Evolutionary conservation across 495 filamentous ascomycete genomes (phyloP), one percentile per base, ranked within the genome.

Genomic region (Xylaria venustula): DNA sequence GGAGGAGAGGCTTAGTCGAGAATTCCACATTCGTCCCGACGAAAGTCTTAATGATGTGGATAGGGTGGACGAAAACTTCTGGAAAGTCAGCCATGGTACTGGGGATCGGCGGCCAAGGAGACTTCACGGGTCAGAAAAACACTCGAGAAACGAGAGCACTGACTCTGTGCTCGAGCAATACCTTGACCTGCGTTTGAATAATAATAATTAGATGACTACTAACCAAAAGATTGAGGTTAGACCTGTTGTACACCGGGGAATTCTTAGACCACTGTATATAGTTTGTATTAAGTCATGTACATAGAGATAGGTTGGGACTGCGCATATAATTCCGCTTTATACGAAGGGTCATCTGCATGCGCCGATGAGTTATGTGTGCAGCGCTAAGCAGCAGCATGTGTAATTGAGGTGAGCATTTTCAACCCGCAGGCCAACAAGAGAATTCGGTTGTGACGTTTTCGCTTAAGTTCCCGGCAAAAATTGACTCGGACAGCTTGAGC

Each of bases 121-220:
- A 9, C 34, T 0, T 11, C 15, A 15, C 3, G 15, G 41, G 32
- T 30, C 51, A 0, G 59, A 56, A 1, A 62, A 49, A 17, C 59
- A 62, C 17, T 49, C 34, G 30, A 54, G 59, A 20, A 41, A 44
- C 19, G 59, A 56, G 44, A 62, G 59, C 12, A 37, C 42, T 1
- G 49, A 56, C 20, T 62, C 59, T 3, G 59, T 62, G 32, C 59
- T 62, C n/a, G 59, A 19, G 8, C 40, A 52, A 30, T 62, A 62
- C 44, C 51, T 62, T 3, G 59, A 56, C 47, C 22, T 62, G 11
- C 50, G 59, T 11, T n/a, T 62, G n/a, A 54, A 36, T 44, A 26
- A 30, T 20, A 51, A 51, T 51, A 19, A 14, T 37, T 51, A 59
- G 44, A 40, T 48, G 8, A 34, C 20, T n/a, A 11, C 8, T 47